Base-by-base conservation (phyloP, 305 asterid genomes). In the Fraxinus ornus region DNA sequence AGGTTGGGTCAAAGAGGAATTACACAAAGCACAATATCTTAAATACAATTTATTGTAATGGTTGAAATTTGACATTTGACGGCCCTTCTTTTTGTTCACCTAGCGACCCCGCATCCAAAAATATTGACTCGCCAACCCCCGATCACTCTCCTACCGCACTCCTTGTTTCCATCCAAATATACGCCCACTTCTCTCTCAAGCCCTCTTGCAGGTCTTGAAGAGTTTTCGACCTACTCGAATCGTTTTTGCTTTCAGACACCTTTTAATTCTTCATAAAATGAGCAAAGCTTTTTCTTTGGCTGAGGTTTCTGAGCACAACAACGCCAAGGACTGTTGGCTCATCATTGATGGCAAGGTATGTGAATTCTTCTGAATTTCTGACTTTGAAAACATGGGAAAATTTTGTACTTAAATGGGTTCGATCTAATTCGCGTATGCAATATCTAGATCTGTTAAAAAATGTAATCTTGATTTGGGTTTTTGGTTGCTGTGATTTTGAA, bases 271-370 rank as follows among this genome's bases (percentile, higher is more conserved):
- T 80, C 66, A 47, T 26, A 32, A 30, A 75, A 86, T 86, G 90
- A 87, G 82, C 10, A 90, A 89, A 82, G 84, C 86, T 15, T 91
- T 28, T 77, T 84, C 89, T 76, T 82, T 93, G 87, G 89, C 90
- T 44, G 91, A 93, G 86, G 90, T 90, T 62, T 84, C 93, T 39
- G 82, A 88, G 88, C 97, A 93, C 91, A 91, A 87, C 89, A 81
- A 78, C 84, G 26, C 84, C 35, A 85, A 87, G 52, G 94, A 91
- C 85, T 90, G 93, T 84, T 91, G 94, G 97, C 80, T 91, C 87
- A 37, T 89, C 76, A 84, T 93, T 75, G 81, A 78, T 36, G 96
- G 94, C 79, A 91, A 92, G 97, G 97, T 93, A 79, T 19, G n/a
- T 26, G 10, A 44, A 8, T 75, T 24, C 21, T 72, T 62, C 28